These are phyloP conservation scores for Tetradesmus obliquus DNA, from an alignment of 139 green algal genomes.

Conservation along the genomic window DNA sequence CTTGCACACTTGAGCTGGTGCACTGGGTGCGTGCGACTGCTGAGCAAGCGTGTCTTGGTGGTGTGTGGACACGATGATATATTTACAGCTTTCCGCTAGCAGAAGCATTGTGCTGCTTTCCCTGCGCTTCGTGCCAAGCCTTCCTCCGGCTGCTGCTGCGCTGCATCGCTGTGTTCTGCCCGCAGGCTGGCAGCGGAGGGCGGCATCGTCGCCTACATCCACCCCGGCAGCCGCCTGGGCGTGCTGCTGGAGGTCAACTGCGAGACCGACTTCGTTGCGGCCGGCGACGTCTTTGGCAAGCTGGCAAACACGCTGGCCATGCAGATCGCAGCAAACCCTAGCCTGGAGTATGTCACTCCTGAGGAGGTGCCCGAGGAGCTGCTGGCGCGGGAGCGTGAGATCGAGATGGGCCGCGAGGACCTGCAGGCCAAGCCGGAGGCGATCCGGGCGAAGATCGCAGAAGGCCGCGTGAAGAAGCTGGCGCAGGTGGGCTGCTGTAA, in stretches of 20 bases:
- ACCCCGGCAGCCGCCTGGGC: conserved; percentile 89
- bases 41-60: no score
- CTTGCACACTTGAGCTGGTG: no score
- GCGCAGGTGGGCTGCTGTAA: conserved; percentile 74
- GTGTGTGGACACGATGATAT: no score
- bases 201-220: conserved; percentile 92
- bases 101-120: no score
- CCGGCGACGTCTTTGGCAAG: conserved; percentile 89
- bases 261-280: conserved; percentile 99
- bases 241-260: conserved; percentile 95
- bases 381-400: conserved; percentile 86
- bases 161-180: neutral
- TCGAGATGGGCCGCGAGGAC: conserved; percentile 99
- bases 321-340: conserved; percentile 74
- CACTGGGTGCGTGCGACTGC: no score
- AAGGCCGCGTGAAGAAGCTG: conserved; percentile 94
- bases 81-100: no score
- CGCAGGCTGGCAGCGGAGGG: conserved; percentile 86
- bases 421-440: conserved; percentile 93
- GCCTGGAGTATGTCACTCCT: conserved; percentile 69
- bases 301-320: conserved; percentile 78
- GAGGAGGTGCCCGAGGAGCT: conserved; percentile 87
- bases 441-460: conserved; percentile 97
- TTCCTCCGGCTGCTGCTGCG: no score
- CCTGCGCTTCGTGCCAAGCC: no score